Base-by-base conservation (phyloP, 2,329 filamentous ascomycete species). In the Venturia carpophila region DNA sequence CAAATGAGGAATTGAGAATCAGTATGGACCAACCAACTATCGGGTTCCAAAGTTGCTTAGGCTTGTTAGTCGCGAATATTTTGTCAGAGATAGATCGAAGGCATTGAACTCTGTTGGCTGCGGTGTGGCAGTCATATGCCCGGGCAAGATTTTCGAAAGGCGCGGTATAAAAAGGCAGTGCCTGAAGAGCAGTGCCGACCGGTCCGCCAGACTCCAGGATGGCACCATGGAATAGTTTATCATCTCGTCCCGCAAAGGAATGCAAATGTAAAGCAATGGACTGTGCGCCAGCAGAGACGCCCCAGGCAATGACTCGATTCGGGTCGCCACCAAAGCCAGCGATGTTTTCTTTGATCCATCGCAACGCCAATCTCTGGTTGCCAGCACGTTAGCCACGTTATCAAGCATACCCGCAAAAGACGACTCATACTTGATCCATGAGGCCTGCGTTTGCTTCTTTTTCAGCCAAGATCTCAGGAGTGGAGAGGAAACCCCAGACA, bases 371-470 rank as follows among this genome's bases (percentile, higher is more conserved):
- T 19, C 78, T 76, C 68, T 84, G 24, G 15, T 34, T 81, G 65
- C 85, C 83, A 2, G 81, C 9, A 0, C 86, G 7, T 55, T 55
- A 55, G 49, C 49, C 3, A 15, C 4, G 73, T 75, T 6, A 72
- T 79, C 64, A 87, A 83, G 72, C 87, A 87, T 89, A 76, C 15
- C 84, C 77, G 17, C 81, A 21, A n/a, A 9, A 21, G 19, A 21
- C 7, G n/a, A 11, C 49, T 55, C 49, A 70, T 66, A 81, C 78
- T 73, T 89, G 86, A 70, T 89, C 87, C 68, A 80, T 79, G 67
- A 89, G 74, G 1, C 88, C 88, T 24, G 87, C 73, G 69, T 91
- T 91, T 5, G 79, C 76, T 47, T 76, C 75, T 3, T 80, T 79
- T 55, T 71, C 68, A 1, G 66, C 66, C n/a, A 68, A 72, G 42